Percentiles rank a stretch among this genome's conserved stretches.
These are phyloP conservation scores for Speleostelium caveatum DNA, from an alignment of 78 protist genomes.

Conservation along the genomic window DNA sequence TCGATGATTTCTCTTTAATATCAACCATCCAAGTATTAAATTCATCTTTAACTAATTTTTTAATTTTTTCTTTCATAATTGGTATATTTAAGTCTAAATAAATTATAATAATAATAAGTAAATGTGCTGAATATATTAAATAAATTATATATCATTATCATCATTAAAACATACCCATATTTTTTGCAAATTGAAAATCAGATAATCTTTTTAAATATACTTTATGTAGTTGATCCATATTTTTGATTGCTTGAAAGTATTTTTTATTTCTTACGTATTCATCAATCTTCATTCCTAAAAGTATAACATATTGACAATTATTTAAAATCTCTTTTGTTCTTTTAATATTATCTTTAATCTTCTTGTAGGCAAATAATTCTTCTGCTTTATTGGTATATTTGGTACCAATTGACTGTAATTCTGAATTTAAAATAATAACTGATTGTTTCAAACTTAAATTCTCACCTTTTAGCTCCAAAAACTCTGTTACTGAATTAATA, in stretches of 20 bases:
- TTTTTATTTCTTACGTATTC: slow-evolving; percentile 42
- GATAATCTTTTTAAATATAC: slow-evolving; percentile 44
- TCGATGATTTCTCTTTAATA: slow-evolving; percentile 61
- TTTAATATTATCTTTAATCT: slow-evolving; percentile 48
- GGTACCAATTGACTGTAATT: slow-evolving; percentile 46
- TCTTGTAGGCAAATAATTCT: slow-evolving; percentile 36
- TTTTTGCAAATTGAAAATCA: slow-evolving; percentile 75
- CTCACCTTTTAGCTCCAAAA: slow-evolving; percentile 44
- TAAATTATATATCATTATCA: too few relatives aligned
- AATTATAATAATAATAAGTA: neutral
- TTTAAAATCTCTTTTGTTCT: slow-evolving; percentile 50
- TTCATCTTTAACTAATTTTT: slow-evolving; percentile 70
- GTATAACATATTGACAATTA: slow-evolving; percentile 68
- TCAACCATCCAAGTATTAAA: slow-evolving; percentile 78
- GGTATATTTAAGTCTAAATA: slow-evolving; percentile 63
- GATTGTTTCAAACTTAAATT: slow-evolving; percentile 43
- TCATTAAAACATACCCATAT: slow-evolving; percentile 58
- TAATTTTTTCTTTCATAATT: slow-evolving; percentile 27
- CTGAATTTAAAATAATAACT: slow-evolving; percentile 42
- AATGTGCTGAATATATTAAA: too few relatives aligned
- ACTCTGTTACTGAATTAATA: slow-evolving; percentile 63
- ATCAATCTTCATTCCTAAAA: slow-evolving; percentile 60
- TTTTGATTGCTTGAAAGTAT: slow-evolving; percentile 59
- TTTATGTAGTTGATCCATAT: slow-evolving; percentile 76
- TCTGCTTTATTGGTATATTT: slow-evolving; percentile 38